Evolutionary conservation across 2,329 filamentous ascomycete genomes (phyloP).

Genomic region (Colletotrichum tanaceti): DNA sequence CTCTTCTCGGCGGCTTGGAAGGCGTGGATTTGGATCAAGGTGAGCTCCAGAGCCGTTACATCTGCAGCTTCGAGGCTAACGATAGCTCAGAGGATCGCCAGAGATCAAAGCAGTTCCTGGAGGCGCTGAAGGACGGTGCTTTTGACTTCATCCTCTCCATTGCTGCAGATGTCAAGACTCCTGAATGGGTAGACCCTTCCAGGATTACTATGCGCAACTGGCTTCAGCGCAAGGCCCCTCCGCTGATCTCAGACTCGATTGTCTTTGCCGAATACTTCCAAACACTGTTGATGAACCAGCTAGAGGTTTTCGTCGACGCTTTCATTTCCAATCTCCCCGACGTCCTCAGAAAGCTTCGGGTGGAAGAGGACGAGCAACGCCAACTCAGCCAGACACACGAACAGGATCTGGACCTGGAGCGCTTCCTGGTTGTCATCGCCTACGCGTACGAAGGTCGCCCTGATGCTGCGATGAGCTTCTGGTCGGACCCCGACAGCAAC

Average conservation of each 20-base stretch:
- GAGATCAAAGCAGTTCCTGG: constrained; percentile 78
- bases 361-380: constrained; percentile 90
- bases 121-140: constrained; percentile 85
- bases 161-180: constrained; percentile 81
- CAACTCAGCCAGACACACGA: constrained; percentile 73
- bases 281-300: constrained; percentile 77
- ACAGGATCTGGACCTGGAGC: constrained; percentile 81
- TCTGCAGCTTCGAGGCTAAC: constrained; percentile 42
- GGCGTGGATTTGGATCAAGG: constrained; percentile 72
- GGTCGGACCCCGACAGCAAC: constrained; percentile 92
- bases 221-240: constrained; percentile 82
- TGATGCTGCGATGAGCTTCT: constrained; percentile 88
- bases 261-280: constrained; percentile 80
- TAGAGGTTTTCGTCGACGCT: constrained; percentile 89
- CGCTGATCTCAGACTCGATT: constrained; percentile 74
- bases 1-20: constrained; percentile 46
- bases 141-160: constrained; percentile 92
- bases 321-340: constrained; percentile 97
- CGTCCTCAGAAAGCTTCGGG: constrained; percentile 84
- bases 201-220: constrained; percentile 84
- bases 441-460: constrained; percentile 89
- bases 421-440: constrained; percentile 91
- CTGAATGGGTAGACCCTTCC: constrained; percentile 89
- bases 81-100: constrained; percentile 70
- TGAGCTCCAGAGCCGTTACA: constrained; percentile 44